These are phyloP conservation scores for Talaromyces borbonicus DNA, from an alignment of 495 filamentous ascomycete species.

Conservation along the genomic window DNA sequence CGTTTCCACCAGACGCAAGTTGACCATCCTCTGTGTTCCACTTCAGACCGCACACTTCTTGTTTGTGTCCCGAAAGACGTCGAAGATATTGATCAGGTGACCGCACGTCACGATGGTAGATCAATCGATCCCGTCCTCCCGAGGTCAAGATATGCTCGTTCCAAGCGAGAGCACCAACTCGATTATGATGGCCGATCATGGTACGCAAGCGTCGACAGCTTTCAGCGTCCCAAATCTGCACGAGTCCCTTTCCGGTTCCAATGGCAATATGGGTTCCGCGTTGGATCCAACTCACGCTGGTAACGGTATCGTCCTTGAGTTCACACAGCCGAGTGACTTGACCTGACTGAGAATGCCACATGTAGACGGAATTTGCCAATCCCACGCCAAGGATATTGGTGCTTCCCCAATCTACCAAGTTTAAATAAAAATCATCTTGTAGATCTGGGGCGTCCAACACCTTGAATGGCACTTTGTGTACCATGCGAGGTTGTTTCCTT, in stretches of 20 bases:
- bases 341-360: conserved; percentile 90
- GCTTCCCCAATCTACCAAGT: conserved; percentile 96
- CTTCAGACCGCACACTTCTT: conserved; percentile 94
- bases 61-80: conserved; percentile 81
- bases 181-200: conserved; percentile 90
- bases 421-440: conserved; percentile 95
- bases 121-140: conserved; percentile 83
- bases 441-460: conserved; percentile 93
- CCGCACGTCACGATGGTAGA: conserved; percentile 91
- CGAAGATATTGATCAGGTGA: conserved; percentile 83
- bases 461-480: conserved; percentile 95
- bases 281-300: conserved; percentile 97
- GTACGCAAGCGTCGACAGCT: conserved; percentile 74
- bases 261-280: conserved; percentile 88
- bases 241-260: conserved; percentile 83
- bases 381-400: conserved; percentile 89
- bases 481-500: conserved; percentile 73
- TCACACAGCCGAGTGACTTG: conserved; percentile 88
- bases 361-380: conserved; percentile 87
- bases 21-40: conserved; percentile 96
- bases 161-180: conserved; percentile 90
- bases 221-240: conserved; percentile 96
- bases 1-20: conserved; percentile 92
- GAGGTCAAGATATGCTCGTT: conserved; percentile 96
- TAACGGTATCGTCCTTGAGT: conserved; percentile 85